Evolutionary conservation across 148 eudicot genomes (phyloP).

Genomic region (Chenopodium album): DNA sequence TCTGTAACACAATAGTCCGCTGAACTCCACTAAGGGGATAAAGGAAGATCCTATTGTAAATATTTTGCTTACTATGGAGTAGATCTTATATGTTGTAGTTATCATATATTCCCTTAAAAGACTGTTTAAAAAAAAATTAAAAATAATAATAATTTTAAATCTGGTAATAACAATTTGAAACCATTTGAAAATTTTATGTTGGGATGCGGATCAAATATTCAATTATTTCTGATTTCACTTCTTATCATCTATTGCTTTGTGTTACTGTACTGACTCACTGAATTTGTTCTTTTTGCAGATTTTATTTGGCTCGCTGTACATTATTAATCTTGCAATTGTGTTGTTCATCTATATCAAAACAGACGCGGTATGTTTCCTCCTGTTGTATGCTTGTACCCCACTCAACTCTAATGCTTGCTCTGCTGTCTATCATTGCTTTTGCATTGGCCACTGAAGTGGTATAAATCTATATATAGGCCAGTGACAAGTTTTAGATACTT

Average conservation of each 20-base stretch:
- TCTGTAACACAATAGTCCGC: neutral
- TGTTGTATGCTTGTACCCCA: neutral
- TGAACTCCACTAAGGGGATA: neutral
- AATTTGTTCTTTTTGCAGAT: constrained; percentile 54
- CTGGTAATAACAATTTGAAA: neutral
- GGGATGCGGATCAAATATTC: neutral
- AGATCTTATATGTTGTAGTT: too few relatives aligned
- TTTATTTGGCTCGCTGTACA: constrained; percentile 74
- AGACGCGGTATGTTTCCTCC: constrained; percentile 57
- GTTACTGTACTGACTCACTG: neutral
- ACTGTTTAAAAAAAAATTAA: too few relatives aligned
- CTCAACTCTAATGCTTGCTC: constrained; percentile 3
- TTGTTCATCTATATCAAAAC: constrained; percentile 81
- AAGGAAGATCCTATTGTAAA: neutral
- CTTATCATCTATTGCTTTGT: neutral
- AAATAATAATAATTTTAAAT: neutral
- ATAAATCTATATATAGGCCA: neutral
- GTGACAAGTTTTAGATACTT: neutral
- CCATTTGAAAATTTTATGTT: neutral
- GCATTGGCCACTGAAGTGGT: neutral
- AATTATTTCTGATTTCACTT: too few relatives aligned
- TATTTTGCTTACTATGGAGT: too few relatives aligned
- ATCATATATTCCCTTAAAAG: too few relatives aligned
- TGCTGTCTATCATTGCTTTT: neutral
- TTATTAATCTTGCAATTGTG: constrained; percentile 77